These are phyloP conservation scores for Penicillium hesseltinei DNA, from an alignment of 2,329 filamentous ascomycete species.

Conservation along the genomic window DNA sequence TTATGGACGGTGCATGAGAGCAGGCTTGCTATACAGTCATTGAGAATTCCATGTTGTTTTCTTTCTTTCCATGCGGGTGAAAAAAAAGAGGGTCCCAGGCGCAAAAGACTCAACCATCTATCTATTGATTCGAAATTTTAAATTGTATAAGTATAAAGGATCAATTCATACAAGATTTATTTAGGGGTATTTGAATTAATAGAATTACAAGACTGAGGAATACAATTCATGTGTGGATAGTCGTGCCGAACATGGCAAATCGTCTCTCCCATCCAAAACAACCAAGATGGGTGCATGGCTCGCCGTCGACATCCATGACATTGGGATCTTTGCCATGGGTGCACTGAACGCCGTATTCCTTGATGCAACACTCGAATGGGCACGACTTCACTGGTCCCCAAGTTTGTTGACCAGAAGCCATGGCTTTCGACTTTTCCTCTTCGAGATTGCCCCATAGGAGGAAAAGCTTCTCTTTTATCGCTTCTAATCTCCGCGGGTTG, in stretches of 20 bases:
- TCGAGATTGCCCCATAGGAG: slow-evolving; percentile 83
- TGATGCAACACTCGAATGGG: slow-evolving; percentile 69
- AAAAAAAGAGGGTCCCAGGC: slow-evolving; percentile 4
- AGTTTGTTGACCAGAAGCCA: slow-evolving; percentile 17
- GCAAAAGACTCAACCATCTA: slow-evolving; percentile 2
- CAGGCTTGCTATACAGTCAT: slow-evolving; percentile 1
- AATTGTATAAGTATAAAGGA: slow-evolving; percentile 13
- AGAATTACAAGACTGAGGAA: background rate
- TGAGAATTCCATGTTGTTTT: background rate
- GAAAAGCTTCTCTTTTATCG: slow-evolving; percentile 69
- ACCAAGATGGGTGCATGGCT: slow-evolving; percentile 41
- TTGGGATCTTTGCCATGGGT: slow-evolving; percentile 37
- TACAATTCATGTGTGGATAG: slow-evolving; percentile 43
- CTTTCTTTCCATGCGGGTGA: background rate
- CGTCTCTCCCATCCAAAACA: slow-evolving; percentile 58
- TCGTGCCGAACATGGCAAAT: slow-evolving; percentile 65
- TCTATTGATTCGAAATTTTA: slow-evolving; percentile 3
- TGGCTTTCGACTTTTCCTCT: slow-evolving; percentile 57
- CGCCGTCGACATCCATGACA: slow-evolving; percentile 37
- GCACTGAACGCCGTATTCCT: slow-evolving; percentile 63
- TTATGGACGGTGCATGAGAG: slow-evolving; percentile 5
- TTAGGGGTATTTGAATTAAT: slow-evolving; percentile 3
- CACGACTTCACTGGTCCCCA: slow-evolving; percentile 43
- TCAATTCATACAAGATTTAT: slow-evolving; percentile 2
- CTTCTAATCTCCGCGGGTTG: slow-evolving; percentile 49